These are phyloP conservation scores for Bassia scoparia DNA, from an alignment of 148 eudicot genomes.

Conservation along the genomic window DNA sequence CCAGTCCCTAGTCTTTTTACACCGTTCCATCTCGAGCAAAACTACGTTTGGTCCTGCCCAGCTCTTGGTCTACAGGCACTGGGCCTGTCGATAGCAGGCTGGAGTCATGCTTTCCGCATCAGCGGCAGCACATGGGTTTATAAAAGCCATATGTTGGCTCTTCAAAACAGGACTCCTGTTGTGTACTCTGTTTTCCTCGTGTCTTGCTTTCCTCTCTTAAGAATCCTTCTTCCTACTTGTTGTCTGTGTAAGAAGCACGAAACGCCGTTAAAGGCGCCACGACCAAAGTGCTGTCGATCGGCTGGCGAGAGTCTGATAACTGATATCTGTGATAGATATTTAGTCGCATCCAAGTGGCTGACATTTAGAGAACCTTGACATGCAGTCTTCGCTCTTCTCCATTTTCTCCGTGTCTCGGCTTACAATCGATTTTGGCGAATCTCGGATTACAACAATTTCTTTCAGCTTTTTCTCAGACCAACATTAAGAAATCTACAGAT, in stretches of 20 bases:
- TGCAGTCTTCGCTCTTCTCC: constrained; percentile 29
- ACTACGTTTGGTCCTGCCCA: constrained; percentile 28
- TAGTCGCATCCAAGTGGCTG: constrained; percentile 39
- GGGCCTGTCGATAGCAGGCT: too few relatives aligned
- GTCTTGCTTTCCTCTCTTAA: constrained; percentile 22
- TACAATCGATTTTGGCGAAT: constrained; percentile 20
- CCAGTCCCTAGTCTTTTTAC: constrained; percentile 43
- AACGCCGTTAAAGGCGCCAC: constrained; percentile 49
- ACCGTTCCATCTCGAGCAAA: constrained; percentile 43
- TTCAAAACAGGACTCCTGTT: constrained; percentile 24
- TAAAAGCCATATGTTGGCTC: constrained; percentile 34
- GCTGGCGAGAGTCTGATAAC: constrained; percentile 45
- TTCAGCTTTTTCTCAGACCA: constrained; percentile 43
- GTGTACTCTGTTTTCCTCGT: constrained; percentile 4
- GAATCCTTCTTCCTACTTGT: constrained; percentile 31
- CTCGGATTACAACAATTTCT: constrained; percentile 17
- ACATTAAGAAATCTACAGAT: constrained; percentile 30
- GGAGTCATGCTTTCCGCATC: constrained; percentile 52
- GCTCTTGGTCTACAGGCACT: constrained; percentile 39
- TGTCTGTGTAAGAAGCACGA: constrained; percentile 33
- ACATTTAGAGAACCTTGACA: constrained; percentile 41
- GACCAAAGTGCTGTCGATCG: constrained; percentile 38
- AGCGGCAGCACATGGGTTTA: constrained; percentile 45
- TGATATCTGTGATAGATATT: constrained; percentile 33
- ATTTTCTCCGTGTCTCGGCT: not conserved